Evolutionary conservation across 169 alveolate genomes (phyloP), one percentile per base, ranked within the genome.

Genomic region (Eimeria acervulina): DNA sequence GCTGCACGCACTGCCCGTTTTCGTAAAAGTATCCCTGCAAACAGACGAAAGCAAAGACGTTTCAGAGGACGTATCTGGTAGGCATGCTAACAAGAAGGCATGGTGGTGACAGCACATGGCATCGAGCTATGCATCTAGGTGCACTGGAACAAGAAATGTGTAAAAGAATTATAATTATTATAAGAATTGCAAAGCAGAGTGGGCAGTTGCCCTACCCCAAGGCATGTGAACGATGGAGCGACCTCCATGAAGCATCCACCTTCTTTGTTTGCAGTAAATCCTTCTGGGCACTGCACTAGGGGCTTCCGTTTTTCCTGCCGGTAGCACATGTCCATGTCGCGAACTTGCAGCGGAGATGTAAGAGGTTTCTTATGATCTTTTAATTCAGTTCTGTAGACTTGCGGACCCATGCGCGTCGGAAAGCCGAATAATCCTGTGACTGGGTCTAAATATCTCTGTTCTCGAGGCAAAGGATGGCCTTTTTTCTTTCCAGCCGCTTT

Each of bases 1-100:
- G 89, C 89, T 80, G 89, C 17, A 80, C 47, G 89, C 89, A 80
- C 13, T 80, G 68, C 28, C 89, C 89, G 66, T 80, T 80, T 66
- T 80, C 89, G 47, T 80, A 80, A 42, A 80, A 13, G 89, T 80
- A 80, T 80, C 66, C 89, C 89, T 80, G 26, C 89, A 80, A 23
- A 31, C 89, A 80, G 23, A 23, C 12, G 26, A 80, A 33, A 74
- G 17, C 85, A 63, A 63, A 63, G 33, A 21, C 33, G n/a, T 2
- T 28, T 6, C 33, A 28, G 74, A 21, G 13, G 8, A 63, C 2
- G 28, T 13, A 21, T 21, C 33, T 21, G 28, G 33, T 12, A 63
- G 33, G 33, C 38, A 17, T 63, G 74, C 28, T 8, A 21, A 6
- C 74, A 7, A 2, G 74, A 63, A 28, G 38, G 28, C 8, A 63